Base-by-base conservation (phyloP, 257 asterid species). In the Fraxinus pennsylvanica region DNA sequence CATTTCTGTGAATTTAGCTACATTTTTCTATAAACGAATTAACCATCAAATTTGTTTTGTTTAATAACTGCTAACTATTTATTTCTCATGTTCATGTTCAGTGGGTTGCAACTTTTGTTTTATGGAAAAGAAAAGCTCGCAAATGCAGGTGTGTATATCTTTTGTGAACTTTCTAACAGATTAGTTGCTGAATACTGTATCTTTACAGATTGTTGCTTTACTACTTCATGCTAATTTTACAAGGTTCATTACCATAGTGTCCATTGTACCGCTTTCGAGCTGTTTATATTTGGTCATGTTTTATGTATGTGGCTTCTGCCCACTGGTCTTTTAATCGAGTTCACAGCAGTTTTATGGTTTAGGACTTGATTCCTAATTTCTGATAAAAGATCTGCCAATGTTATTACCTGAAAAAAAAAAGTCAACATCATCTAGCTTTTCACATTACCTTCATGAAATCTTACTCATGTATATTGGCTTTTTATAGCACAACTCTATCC, bases 61-160 rank as follows among this genome's bases (percentile, higher is more conserved):
- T 79, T 32, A 65, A 76, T 80, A 19, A 74, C 41, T 73, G 82
- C 84, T 91, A 85, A 91, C 79, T 30, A 52, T 19, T 30, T 75
- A 25, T 57, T 66, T 81, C 73, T 72, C 67, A 15, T 84, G 71
- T 77, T 87, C 78, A 36, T 84, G 72, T 82, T 69, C 93, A 95
- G 99, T 93, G 96, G 98, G 79, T 91, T 41, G 61, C 82, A 36
- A 89, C 97, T 76, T 71, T 89, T 72, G 81, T 90, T 74, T 84
- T 88, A 85, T 91, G 99, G 97, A 91, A 90, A 85, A 87, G 76
- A 82, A 93, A 82, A 86, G 90, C 92, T 19, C 89, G 88, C 54
- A 89, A 85, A 84, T 87, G 90, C 97, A 95, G 83, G 98, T 95
- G 82, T 84, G 94, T 86, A 32, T 73, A 83, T 84, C 66, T 67